Evolutionary conservation across 129 eudicot genomes (phyloP).

Genomic region (Glebionis coronaria): DNA sequence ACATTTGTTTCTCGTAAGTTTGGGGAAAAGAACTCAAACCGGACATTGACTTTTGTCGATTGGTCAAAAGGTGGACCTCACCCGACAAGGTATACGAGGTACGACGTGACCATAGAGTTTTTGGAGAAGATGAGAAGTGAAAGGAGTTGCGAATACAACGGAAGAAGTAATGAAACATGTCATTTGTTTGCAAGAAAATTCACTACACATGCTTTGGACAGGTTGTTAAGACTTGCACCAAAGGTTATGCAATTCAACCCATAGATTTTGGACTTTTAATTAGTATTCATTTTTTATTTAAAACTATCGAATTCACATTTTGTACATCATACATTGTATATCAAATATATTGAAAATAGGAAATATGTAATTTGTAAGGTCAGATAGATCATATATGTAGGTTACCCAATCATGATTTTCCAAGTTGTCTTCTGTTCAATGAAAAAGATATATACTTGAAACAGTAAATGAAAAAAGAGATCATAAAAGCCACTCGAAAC

Average conservation of each 20-base stretch:
- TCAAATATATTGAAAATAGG: too few species aligned
- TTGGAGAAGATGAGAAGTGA: constrained; percentile 37
- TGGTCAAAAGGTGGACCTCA: constrained; percentile 61
- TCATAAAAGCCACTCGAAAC: too few species aligned
- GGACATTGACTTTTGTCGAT: constrained; percentile 50
- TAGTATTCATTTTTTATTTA: constrained; percentile 5
- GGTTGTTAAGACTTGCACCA: constrained; percentile 49
- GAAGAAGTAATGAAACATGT: constrained; percentile 35
- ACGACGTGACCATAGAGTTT: constrained; percentile 35
- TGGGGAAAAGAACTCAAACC: constrained; percentile 28
- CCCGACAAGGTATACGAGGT: constrained; percentile 38
- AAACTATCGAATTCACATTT: not conserved
- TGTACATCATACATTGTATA: constrained; percentile 9
- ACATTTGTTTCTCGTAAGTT: constrained; percentile 36
- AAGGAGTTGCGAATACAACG: constrained; percentile 36
- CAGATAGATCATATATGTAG: not conserved
- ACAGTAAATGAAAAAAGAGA: too few species aligned
- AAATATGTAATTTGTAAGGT: not conserved
- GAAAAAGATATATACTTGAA: not conserved
- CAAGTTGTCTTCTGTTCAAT: not conserved
- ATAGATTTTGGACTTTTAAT: not conserved
- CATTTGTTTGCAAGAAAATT: constrained; percentile 62
- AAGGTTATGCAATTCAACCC: constrained; percentile 36
- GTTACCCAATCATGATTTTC: not conserved
- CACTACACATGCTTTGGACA: constrained; percentile 37